Conservation (phyloP, 352 stramenopile species). For the Globisporangium irregulare region DNA sequence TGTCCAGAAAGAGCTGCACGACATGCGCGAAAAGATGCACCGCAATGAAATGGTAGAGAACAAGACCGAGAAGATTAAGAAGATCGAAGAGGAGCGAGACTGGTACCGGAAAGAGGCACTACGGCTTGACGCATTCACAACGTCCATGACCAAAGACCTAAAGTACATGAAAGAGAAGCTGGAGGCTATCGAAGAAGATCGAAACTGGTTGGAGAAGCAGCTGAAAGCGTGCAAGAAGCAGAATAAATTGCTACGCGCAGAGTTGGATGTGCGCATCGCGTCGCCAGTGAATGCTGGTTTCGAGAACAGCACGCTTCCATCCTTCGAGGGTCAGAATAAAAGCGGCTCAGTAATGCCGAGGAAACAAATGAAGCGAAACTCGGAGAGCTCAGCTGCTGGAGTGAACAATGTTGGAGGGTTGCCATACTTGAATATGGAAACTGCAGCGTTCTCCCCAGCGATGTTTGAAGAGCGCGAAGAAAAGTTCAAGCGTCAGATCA, state of each 20-base stretch:
- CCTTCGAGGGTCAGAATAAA: constrained; percentile 36
- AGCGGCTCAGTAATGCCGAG: constrained; percentile 13
- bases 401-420: constrained; percentile 16
- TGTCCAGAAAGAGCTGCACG: constrained; percentile 92
- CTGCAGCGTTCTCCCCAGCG: constrained; percentile 11
- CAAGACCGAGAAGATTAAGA: constrained; percentile 90
- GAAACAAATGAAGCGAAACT: constrained; percentile 17
- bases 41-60: constrained; percentile 87
- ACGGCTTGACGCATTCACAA: constrained; percentile 88
- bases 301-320: constrained; percentile 27
- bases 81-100: constrained; percentile 92
- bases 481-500: constrained; percentile 67
- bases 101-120: constrained; percentile 92
- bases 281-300: constrained; percentile 27
- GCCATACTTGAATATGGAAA: constrained; percentile 36
- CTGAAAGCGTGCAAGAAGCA: constrained; percentile 94
- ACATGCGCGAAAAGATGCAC: constrained; percentile 87
- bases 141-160: constrained; percentile 90
- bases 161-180: constrained; percentile 92
- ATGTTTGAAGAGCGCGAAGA: constrained; percentile 60
- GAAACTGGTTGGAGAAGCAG: constrained; percentile 91
- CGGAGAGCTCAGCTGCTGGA: constrained; percentile 2
- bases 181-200: constrained; percentile 88
- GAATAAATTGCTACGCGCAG: constrained; percentile 88
- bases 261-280: constrained; percentile 63